Conservation (phyloP, 2,329 filamentous ascomycete genomes). For the Diatrype stigma region DNA sequence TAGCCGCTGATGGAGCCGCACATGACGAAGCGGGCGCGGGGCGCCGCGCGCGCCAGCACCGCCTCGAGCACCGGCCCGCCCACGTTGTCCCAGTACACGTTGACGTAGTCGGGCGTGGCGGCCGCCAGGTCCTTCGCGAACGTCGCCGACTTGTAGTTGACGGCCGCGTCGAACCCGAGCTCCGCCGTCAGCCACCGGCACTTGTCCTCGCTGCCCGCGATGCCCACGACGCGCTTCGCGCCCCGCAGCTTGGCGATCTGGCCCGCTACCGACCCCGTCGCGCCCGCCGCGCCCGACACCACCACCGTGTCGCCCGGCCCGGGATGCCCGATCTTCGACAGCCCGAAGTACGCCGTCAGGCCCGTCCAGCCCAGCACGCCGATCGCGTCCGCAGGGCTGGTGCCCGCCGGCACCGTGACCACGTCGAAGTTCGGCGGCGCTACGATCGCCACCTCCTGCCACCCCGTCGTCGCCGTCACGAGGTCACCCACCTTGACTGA, state of each 20-base stretch:
- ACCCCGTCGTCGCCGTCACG: conserved; percentile 53
- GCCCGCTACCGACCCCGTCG: conserved; percentile 70
- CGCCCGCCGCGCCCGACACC: conserved; percentile 72
- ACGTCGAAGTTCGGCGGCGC: conserved; percentile 46
- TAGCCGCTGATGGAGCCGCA: conserved; percentile 70
- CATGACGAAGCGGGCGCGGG: conserved; percentile 62
- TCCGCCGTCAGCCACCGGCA: conserved; percentile 53
- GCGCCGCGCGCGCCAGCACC: conserved; percentile 59
- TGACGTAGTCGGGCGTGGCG: conserved; percentile 50
- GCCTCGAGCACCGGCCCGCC: conserved; percentile 68
- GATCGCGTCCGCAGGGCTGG: conserved; percentile 53
- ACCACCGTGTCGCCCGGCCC: conserved; percentile 71
- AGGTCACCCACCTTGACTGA: conserved; percentile 54
- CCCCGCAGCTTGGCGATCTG: conserved; percentile 76
- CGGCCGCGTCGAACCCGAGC: conserved; percentile 54
- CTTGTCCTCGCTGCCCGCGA: conserved; percentile 65
- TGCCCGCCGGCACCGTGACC: conserved; percentile 35
- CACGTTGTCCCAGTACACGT: conserved; percentile 64
- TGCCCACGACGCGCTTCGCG: conserved; percentile 51
- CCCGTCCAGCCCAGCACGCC: conserved; percentile 64
- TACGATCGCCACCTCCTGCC: conserved; percentile 63
- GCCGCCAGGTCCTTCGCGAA: conserved; percentile 49
- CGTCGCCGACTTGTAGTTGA: conserved; percentile 56
- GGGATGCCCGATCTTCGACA: conserved; percentile 63
- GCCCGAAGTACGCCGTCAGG: conserved; percentile 72